Conservation (phyloP, 257 asterid genomes). For the Salvia rosmarinus region DNA sequence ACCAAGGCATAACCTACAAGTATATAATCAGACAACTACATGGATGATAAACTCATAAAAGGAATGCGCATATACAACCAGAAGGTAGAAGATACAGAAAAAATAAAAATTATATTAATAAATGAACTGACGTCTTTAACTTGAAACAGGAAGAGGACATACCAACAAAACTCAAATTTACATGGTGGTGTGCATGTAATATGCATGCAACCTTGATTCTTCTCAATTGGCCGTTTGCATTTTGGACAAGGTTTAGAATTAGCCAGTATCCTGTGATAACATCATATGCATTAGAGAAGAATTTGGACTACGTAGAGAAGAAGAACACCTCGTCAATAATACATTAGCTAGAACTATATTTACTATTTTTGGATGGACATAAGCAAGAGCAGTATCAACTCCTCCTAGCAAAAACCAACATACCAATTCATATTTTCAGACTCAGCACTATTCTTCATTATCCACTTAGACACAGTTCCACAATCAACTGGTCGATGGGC, state of each 20-base stretch:
- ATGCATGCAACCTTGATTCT: conserved; percentile 99
- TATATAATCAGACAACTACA: conserved; percentile 24
- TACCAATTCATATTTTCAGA: conserved; percentile 51
- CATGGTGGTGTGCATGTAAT: conserved; percentile 98
- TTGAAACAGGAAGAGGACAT: conserved; percentile 39
- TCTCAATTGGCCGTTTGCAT: conserved; percentile 99
- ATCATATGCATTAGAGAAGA: conserved; percentile 31
- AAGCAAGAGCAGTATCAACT: too few relatives aligned
- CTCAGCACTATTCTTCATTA: conserved; percentile 60
- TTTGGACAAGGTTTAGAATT: conserved; percentile 99
- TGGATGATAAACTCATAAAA: too few relatives aligned
- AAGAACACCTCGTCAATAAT: conserved; percentile 1
- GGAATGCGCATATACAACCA: not conserved
- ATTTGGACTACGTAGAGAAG: not conserved
- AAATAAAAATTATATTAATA: not conserved
- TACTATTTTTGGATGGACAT: too few relatives aligned
- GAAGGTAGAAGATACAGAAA: not conserved
- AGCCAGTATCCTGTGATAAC: conserved; percentile 83
- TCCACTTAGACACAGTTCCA: conserved; percentile 58
- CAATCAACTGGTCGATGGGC: conserved; percentile 65
- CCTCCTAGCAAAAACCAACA: conserved; percentile 42
- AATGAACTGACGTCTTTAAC: not conserved
- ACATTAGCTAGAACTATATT: too few relatives aligned
- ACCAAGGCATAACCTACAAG: conserved; percentile 93
- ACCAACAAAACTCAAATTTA: conserved; percentile 99